Percentiles rank a stretch among this genome's conserved stretches.
phyloP scores from a whole-genome alignment of 2,329 filamentous ascomycete genomes.

The Colletotrichum nymphaeae region DNA sequence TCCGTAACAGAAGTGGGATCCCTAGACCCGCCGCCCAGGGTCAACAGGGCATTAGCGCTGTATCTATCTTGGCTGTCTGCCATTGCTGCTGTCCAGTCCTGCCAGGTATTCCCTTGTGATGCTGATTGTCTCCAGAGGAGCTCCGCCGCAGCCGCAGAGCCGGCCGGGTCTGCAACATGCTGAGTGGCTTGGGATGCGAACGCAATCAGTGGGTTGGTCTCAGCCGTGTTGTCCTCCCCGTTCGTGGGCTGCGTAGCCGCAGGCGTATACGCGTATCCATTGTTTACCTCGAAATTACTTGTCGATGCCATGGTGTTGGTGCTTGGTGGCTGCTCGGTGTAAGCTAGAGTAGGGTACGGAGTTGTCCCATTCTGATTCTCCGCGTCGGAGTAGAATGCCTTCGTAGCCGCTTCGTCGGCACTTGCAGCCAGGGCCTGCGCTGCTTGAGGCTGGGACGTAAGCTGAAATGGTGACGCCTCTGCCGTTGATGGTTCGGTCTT shows the following conservation, averaged over 20 bases:
- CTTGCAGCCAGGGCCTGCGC: conserved; percentile 8
- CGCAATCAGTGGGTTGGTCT: conserved; percentile 50
- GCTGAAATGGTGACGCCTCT: conserved; percentile 15
- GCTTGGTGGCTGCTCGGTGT: conserved; percentile 42
- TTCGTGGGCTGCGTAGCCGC: conserved; percentile 17
- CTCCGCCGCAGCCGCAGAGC: conserved; percentile 40
- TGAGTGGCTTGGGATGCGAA: conserved; percentile 54
- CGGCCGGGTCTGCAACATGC: conserved; percentile 41
- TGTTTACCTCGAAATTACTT: conserved; percentile 19
- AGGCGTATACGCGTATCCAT: conserved; percentile 27
- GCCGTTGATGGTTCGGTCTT: conserved; percentile 22
- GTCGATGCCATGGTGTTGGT: conserved; percentile 36
- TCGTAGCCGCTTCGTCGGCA: conserved; percentile 38
- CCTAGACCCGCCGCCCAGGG: conserved; percentile 49
- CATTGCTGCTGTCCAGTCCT: conserved; percentile 66
- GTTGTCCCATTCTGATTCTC: conserved; percentile 41
- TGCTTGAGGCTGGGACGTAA: conserved; percentile 18
- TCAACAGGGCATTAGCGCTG: conserved; percentile 61
- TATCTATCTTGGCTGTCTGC: conserved; percentile 61
- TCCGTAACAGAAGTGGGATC: conserved; percentile 28
- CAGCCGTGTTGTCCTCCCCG: conserved; percentile 40
- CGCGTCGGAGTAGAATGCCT: conserved; percentile 44
- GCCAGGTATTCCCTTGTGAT: conserved; percentile 58
- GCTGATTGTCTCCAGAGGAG: conserved; percentile 46
- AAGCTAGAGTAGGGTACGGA: conserved; percentile 45